These are phyloP conservation scores for Syncephalastrum sp. DNA, from an alignment of 371 early-diverging fungal genomes.

Conservation along the genomic window DNA sequence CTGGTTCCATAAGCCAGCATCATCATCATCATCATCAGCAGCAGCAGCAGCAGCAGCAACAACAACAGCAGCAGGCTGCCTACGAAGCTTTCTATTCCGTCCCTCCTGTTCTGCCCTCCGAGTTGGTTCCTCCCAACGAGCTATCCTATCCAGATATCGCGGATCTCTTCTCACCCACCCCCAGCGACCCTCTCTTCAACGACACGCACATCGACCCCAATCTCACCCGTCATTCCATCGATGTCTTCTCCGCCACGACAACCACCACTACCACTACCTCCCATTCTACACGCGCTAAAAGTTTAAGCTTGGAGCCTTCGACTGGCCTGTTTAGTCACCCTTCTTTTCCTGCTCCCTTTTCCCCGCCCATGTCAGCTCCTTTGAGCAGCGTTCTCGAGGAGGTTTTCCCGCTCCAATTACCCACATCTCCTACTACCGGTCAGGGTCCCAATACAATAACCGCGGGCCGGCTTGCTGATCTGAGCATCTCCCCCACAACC, in stretches of 20 bases:
- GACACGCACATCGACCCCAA: too few relatives aligned
- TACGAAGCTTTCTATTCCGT: slow-evolving; percentile 60
- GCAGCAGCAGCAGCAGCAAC: slow-evolving; percentile 3
- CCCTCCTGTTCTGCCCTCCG: slow-evolving; percentile 45
- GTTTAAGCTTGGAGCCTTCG: too few relatives aligned
- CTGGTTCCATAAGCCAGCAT: not conserved
- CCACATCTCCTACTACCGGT: not conserved
- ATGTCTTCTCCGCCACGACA: too few relatives aligned
- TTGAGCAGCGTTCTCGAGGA: slow-evolving; percentile 15
- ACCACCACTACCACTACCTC: too few relatives aligned
- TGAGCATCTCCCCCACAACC: slow-evolving; percentile 3
- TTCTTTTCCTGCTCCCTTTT: too few relatives aligned
- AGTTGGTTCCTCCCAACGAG: slow-evolving; percentile 46
- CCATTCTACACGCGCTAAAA: too few relatives aligned
- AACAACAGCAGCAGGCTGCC: slow-evolving; percentile 26
- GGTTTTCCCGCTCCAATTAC: slow-evolving; percentile 2
- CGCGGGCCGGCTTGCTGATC: slow-evolving; percentile 5
- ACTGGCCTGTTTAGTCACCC: too few relatives aligned
- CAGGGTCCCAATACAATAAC: slow-evolving; percentile 1
- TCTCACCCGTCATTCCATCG: too few relatives aligned
- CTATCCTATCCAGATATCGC: slow-evolving; percentile 45
- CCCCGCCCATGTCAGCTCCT: too few relatives aligned
- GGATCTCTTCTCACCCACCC: slow-evolving; percentile 43
- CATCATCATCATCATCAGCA: too few relatives aligned
- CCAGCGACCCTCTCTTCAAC: too few relatives aligned